Evolutionary conservation across 2,329 filamentous ascomycete genomes (phyloP).

Genomic region (Neophaeococcomyces mojaviensis): DNA sequence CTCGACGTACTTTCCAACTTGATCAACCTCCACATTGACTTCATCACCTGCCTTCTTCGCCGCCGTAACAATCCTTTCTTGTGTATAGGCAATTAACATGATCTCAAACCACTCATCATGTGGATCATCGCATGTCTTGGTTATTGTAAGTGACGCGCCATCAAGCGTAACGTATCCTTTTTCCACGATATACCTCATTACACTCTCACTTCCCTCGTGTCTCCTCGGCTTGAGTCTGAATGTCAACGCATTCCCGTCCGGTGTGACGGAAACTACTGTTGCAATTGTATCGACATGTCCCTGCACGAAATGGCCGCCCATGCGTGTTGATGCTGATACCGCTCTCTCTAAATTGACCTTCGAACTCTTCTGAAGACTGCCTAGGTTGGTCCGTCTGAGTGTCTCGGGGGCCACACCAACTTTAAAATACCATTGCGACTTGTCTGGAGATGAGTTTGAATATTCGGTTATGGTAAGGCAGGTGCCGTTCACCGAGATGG

Average conservation of each 20-base stretch:
- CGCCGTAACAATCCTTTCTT: constrained; percentile 80
- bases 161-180: constrained; percentile 95
- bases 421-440: constrained; percentile 56
- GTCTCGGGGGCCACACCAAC: constrained; percentile 95
- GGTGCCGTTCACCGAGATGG: constrained; percentile 89
- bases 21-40: constrained; percentile 90
- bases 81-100: constrained; percentile 95
- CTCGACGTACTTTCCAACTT: constrained; percentile 58
- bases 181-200: constrained; percentile 84
- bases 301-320: constrained; percentile 98
- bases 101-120: constrained; percentile 75
- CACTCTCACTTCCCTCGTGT: constrained; percentile 45
- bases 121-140: constrained; percentile 64
- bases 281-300: constrained; percentile 92
- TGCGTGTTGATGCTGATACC: constrained; percentile 81
- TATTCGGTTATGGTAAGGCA: constrained; percentile 87
- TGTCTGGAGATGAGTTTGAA: constrained; percentile 28
- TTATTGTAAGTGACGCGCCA: constrained; percentile 89
- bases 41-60: constrained; percentile 70
- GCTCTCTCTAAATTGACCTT: constrained; percentile 90
- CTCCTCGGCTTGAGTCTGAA: constrained; percentile 65
- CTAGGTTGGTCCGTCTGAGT: constrained; percentile 91
- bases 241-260: constrained; percentile 84
- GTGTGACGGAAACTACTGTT: constrained; percentile 60
- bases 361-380: constrained; percentile 56